Conservation (phyloP, 345 rosid species). For the Arabis alpina region DNA sequence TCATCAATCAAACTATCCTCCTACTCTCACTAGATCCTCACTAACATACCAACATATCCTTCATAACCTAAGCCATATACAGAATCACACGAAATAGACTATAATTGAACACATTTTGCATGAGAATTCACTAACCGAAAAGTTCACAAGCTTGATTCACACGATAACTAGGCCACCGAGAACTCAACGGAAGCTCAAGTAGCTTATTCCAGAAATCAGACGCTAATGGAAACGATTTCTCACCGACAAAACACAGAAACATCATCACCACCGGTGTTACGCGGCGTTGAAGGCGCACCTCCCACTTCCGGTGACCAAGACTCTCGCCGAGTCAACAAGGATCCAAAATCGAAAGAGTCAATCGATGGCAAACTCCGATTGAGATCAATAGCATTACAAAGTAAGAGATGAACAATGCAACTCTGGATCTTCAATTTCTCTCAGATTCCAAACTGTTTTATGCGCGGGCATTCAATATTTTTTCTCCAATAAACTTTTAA, state of each 20-base stretch:
- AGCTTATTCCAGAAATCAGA: constrained; percentile 98
- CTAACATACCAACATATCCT: constrained; percentile 12
- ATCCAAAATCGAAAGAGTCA: constrained; percentile 44
- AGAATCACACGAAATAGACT: too few species aligned
- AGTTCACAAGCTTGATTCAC: constrained; percentile 73
- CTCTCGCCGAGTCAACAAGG: constrained; percentile 47
- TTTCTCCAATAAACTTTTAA: too few species aligned
- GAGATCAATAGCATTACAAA: constrained; percentile 49
- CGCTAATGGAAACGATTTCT: constrained; percentile 78
- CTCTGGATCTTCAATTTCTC: constrained; percentile 36
- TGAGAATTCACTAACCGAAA: constrained; percentile 77
- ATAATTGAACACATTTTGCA: too few species aligned
- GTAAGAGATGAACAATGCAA: constrained; percentile 10
- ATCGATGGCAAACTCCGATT: constrained; percentile 35
- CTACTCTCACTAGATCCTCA: constrained; percentile 5
- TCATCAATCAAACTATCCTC: constrained; percentile 7
- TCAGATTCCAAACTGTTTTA: constrained; percentile 33
- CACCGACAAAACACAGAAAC: constrained; percentile 76
- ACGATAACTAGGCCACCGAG: constrained; percentile 71
- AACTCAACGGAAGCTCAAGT: constrained; percentile 76
- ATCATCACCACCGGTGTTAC: constrained; percentile 52
- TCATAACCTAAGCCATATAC: too few species aligned
- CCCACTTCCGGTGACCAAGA: constrained; percentile 59
- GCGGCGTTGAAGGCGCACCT: constrained; percentile 87
- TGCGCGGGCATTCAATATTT: too few species aligned